Base-by-base conservation (phyloP, 2,329 filamentous ascomycete genomes). In the Onygenales sp. region DNA sequence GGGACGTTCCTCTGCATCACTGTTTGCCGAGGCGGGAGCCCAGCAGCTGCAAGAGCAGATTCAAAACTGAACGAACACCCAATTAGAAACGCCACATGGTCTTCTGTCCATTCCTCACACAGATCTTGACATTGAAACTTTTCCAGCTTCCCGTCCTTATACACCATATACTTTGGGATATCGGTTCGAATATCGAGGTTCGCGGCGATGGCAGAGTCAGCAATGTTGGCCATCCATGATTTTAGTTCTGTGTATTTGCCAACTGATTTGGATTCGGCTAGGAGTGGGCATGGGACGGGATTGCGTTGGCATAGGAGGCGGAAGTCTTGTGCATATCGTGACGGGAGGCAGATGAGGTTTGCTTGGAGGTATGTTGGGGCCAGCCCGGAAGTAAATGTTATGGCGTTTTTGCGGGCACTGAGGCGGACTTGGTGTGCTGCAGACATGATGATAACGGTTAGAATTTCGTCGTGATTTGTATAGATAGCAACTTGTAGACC, bases 31-130 rank as follows among this genome's bases (percentile, higher is more conserved):
- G 81, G 77, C 6, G 70, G 58, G 5, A 86, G 66, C 0, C 77
- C 78, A 0, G 77, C 76, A 0, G 61, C 64, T 0, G 66, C 61
- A 21, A 86, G 73, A 2, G 81, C 81, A 2, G 72, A 67, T 63
- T 85, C 82, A 61, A 86, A 86, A 58, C 75, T 81, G 70, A 78
- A 85, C 0, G 77, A 81, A 62, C 82, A 86, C 7, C 82, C 83
- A 56, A 86, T 78, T 44, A 85, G 63, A 61, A 83, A 86, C 0
- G 74, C 82, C 27, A 82, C 76, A 58, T 86, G 80, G 57, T 83
- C 75, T 4, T 70, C 62, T 0, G 73, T 76, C 83, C 82, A 86
- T 42, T 80, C 65, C 2, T 66, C 60, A 1, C 65, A 59, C 13
- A 86, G 69, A 60, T 81, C 72, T 1, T 60, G 49, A 34, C 67